Base-by-base conservation (phyloP, 148 eudicot species). In the Chenopodium album region DNA sequence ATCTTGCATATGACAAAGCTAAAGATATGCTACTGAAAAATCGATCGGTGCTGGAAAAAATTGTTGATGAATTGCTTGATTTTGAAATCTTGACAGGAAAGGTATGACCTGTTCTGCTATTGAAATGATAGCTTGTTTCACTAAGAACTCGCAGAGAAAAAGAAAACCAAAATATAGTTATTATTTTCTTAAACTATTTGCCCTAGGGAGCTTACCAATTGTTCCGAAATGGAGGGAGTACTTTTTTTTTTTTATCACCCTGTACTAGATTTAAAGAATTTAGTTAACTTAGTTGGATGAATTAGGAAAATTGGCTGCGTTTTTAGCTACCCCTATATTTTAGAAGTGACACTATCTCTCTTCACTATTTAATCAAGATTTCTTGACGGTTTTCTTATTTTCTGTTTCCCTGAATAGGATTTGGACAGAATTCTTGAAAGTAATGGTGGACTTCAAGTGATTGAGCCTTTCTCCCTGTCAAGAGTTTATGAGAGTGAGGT, bases 1-100 rank as follows among this genome's bases (percentile, higher is more conserved):
- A 90, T 84, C 84, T 93, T 77, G 98, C 96, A 54, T 91, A 90
- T 87, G 98, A 93, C 77, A 95, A 87, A 85, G 98, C 98, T 78
- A 89, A 85, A 79, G 83, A 79, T 72, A 90, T 95, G 88, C 97
- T 95, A 79, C 90, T 83, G 87, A 89, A 85, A 77, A 95, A 95
- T 84, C 90, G 82, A 70, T 28, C n/a, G 47, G 96, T 86, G 73
- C 92, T 95, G 78, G 94, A 90, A 76, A 92, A 88, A 81, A 89
- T 93, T 76, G 98, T 93, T 63, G 93, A 92, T 80, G 93, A 95
- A 79, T 85, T 95, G 87, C 87, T 95, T 20, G 92, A 93, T 84
- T 90, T 86, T 86, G 96, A 93, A 84, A 86, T 92, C 75, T 85
- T 95, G 87, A 86, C 92, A 8, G 93, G 96, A 88, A 93, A 91